Evolutionary conservation across 2,329 filamentous ascomycete species (phyloP).

Genomic region (Fusarium goolgardi): DNA sequence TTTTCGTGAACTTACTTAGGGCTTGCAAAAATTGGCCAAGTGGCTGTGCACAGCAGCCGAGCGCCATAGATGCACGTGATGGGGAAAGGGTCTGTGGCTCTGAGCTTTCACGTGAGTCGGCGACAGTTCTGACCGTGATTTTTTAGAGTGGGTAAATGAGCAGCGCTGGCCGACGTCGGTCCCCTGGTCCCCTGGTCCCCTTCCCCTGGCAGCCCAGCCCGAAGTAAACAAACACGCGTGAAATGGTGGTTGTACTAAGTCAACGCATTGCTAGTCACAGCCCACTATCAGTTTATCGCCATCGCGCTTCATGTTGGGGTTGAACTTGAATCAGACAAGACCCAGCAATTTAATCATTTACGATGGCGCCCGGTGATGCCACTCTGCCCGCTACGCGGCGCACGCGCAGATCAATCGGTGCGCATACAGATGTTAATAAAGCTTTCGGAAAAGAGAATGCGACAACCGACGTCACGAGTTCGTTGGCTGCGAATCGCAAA

Average conservation of each 20-base stretch:
- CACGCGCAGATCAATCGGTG: slow-evolving; percentile 77
- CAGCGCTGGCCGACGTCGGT: slow-evolving; percentile 32
- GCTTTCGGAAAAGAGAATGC: slow-evolving; percentile 81
- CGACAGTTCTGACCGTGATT: slow-evolving; percentile 1
- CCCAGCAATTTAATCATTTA: slow-evolving; percentile 32
- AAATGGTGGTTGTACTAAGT: slow-evolving; percentile 16
- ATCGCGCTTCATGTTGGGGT: slow-evolving; percentile 37
- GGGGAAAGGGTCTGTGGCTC: not conserved
- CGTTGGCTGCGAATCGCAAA: slow-evolving; percentile 64
- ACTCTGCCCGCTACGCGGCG: slow-evolving; percentile 68
- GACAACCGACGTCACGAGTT: slow-evolving; percentile 72
- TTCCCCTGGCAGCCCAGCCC: slow-evolving; percentile 34
- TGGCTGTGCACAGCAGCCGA: slow-evolving; percentile 47
- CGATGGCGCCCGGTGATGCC: slow-evolving; percentile 55
- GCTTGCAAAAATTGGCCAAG: slow-evolving; percentile 47
- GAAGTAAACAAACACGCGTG: slow-evolving; percentile 58
- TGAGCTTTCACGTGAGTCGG: slow-evolving; percentile 35
- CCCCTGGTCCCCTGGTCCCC: slow-evolving; percentile 33
- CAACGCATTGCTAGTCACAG: slow-evolving; percentile 8
- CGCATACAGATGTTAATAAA: slow-evolving; percentile 64
- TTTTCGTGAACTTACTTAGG: slow-evolving; percentile 24
- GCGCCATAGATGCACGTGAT: slow-evolving; percentile 47
- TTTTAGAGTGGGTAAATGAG: slow-evolving; percentile 2
- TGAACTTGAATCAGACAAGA: slow-evolving; percentile 30
- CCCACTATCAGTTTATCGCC: slow-evolving; percentile 44